Base-by-base conservation (phyloP, 495 filamentous ascomycete genomes). In the Penicillium desertorum region DNA sequence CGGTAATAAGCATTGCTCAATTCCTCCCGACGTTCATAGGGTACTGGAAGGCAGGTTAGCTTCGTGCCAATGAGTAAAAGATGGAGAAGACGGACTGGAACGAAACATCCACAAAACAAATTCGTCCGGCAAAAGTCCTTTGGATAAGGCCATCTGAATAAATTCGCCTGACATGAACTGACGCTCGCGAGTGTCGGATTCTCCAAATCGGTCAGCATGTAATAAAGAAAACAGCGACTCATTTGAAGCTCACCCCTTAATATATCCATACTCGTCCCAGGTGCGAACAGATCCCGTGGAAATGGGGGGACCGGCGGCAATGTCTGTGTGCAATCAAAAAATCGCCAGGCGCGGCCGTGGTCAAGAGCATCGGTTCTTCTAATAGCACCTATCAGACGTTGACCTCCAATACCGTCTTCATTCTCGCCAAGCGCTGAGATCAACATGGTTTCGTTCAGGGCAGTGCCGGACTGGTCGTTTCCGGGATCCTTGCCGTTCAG, bases 31-130 rank as follows among this genome's bases (percentile, higher is more conserved):
- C 72, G 74, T 62, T 90, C 87, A 11, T 74, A 64, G 46, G 82
- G 80, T n/a, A 87, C 76, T 85, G 14, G 20, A 5, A 32, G 4
- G 14, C 58, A 2, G 51, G 51, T 64, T 52, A 73, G 54, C 39
- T 39, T 54, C 45, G 36, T 51, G 20, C 17, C 22, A 25, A 42
- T 25, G 20, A 41, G n/a, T 20, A 16, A 25, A 41, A 22, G 3
- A 7, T 17, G 1, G 17, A 11, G 25, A 20, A 8, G 27, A 68
- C 75, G 36, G 57, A 83, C 83, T 64, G 59, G 90, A 84, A 41
- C 84, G 74, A 11, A 95, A 73, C 3, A 93, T 79, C 91, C 91
- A 96, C 19, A 76, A 47, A 22, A 91, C 77, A 19, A 95, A 63
- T 54, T 90, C 84, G 51, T 91, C 83, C 2, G 92, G 86, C 6